Base-by-base conservation (phyloP, 495 filamentous ascomycete species). In the Aspergillus heteromorphus region DNA sequence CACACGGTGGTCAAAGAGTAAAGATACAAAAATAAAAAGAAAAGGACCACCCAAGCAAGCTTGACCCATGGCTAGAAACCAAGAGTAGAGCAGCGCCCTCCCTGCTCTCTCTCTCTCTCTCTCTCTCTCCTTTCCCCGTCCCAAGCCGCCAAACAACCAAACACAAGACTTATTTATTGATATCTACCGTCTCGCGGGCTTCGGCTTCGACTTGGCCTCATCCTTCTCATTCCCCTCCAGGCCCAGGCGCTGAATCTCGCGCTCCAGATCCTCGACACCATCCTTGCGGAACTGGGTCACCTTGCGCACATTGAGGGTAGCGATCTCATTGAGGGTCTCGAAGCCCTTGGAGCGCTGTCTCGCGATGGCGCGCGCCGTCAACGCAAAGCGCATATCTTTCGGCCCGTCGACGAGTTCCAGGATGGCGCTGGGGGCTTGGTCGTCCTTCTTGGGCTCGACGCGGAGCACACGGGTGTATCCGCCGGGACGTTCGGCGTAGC, bases 341-440 rank as follows among this genome's bases (percentile, higher is more conserved):
- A 77, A 55, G 3, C 72, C 71, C 48, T 81, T 61, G 11, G 62
- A 66, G 29, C 84, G 74, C 59, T 86, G 75, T 38, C 79, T 77
- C 34, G 85, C 88, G 0, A 98, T 74, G 0, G 88, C 84, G 43
- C 82, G 82, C 4, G 93, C 93, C 14, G 91, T 96, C 77, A 97
- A 83, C 49, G 87, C 87, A 73, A 98, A 97, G 2, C 92, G 86
- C 80, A 96, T 89, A 72, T 98, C 93, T 70, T 85, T 88, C 14
- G 91, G 92, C 40, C 92, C 92, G 67, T 98, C 93, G 41, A 97
- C 91, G 11, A 98, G 80, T 71, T 97, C 93, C n/a, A 98, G 82
- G 60, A 98, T 95, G 0, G 93, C 93, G 18, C 83, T 87, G 30
- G 84, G 79, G 3, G 89, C 92, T 73, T 95, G 89, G 65, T 96